phyloP scores from a whole-genome alignment of 2,329 filamentous ascomycete species.

The Calonectria montana region DNA sequence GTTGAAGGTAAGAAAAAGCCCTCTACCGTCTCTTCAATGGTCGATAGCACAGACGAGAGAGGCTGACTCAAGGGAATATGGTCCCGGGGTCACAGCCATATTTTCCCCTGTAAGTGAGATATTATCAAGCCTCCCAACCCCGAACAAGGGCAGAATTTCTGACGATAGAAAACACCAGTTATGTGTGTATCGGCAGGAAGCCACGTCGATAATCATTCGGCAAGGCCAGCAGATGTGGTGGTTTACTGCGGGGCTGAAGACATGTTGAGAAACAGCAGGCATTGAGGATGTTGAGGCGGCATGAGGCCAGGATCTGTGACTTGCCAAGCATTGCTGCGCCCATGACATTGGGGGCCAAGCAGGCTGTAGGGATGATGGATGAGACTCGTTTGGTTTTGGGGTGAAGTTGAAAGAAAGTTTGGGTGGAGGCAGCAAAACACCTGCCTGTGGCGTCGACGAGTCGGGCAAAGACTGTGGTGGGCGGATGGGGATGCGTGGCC shows the following conservation, averaged over 20 bases:
- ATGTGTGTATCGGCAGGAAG: conserved; percentile 73
- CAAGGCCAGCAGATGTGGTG: neutral
- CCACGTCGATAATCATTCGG: conserved; percentile 45
- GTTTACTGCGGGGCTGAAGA: neutral
- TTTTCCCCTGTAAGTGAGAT: conserved; percentile 66
- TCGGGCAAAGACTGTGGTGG: conserved; percentile 32
- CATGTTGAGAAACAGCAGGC: neutral
- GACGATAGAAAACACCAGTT: conserved; percentile 52
- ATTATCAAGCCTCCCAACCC: neutral
- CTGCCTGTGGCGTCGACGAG: conserved; percentile 34
- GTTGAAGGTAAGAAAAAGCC: conserved; percentile 61
- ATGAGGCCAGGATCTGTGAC: neutral
- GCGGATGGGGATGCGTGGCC: conserved; percentile 17
- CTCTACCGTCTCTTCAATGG: neutral
- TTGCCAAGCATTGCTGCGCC: conserved; percentile 2
- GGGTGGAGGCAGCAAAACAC: conserved; percentile 26
- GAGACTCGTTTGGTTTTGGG: neutral
- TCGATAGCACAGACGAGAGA: neutral
- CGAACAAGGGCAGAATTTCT: conserved; percentile 6
- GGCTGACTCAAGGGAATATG: conserved; percentile 10
- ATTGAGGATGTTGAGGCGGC: neutral
- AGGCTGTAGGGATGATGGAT: neutral
- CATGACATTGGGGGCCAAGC: neutral
- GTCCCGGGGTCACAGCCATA: conserved; percentile 59
- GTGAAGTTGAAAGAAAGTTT: conserved; percentile 41